Percentiles rank a stretch among this genome's conserved stretches.
phyloP scores from a whole-genome alignment of 768 basidiomycete species.

The Gymnopilus dilepis region DNA sequence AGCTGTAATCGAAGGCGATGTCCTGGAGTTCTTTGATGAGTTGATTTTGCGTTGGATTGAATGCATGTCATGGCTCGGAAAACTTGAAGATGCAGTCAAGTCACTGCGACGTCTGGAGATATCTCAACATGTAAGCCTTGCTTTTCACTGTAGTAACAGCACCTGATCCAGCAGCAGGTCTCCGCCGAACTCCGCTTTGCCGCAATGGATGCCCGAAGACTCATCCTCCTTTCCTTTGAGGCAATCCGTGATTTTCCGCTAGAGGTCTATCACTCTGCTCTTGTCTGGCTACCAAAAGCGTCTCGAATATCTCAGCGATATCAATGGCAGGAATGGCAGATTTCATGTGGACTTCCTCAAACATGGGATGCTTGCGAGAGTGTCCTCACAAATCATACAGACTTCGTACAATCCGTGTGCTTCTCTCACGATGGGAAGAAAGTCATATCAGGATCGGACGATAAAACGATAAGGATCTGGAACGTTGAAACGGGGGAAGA shows the following conservation, averaged over 20 bases:
- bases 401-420: conserved; percentile 22
- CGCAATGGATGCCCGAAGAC: neutral
- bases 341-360: neutral
- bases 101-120: neutral
- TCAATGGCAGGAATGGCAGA: conserved; percentile 1
- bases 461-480: conserved; percentile 27
- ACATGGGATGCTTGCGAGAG: neutral
- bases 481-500: conserved; percentile 20
- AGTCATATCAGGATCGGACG: conserved; percentile 22
- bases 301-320: conserved; percentile 17
- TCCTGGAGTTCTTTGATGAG: neutral
- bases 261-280: conserved; percentile 16
- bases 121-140: neutral
- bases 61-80: neutral
- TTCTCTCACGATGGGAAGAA: conserved; percentile 28
- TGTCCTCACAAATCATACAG: conserved; percentile 17
- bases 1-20: neutral
- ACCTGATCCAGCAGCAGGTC: neutral
- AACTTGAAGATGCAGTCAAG: neutral
- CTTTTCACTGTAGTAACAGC: neutral
- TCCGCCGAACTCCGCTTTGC: neutral
- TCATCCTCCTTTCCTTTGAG: neutral
- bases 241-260: neutral
- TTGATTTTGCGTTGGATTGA: neutral
- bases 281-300: conserved; percentile 27